Percentiles rank a stretch among this genome's conserved stretches.
Evolutionary conservation across 2,329 filamentous ascomycete genomes (phyloP).

Genomic region (Polytolypa hystricis): DNA sequence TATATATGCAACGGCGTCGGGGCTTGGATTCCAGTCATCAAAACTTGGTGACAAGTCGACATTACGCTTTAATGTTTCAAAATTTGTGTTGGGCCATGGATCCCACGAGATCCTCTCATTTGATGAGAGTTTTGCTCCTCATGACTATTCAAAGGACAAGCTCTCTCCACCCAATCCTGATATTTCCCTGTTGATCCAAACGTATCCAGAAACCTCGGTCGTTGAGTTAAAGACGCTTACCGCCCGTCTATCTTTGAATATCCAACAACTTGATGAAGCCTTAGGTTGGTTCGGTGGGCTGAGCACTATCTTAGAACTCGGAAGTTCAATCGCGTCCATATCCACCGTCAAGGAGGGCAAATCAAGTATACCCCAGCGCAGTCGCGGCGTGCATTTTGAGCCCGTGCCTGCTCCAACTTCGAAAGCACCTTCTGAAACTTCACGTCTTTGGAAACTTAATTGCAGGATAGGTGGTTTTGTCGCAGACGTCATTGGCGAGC

Average conservation of each 20-base stretch:
- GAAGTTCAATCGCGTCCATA: conserved; percentile 69
- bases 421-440: no score
- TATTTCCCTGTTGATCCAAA: conserved; percentile 27
- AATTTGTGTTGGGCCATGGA: conserved; percentile 38
- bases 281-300: conserved; percentile 83
- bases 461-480: conserved; percentile 63
- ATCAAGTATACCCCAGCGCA: conserved; percentile 20
- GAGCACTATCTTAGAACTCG: conserved; percentile 80
- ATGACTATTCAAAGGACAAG: conserved; percentile 34
- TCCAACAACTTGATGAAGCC: conserved; percentile 73
- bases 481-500: conserved; percentile 65
- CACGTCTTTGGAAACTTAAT: conserved; percentile 58
- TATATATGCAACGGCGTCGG: conserved; percentile 20
- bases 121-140: conserved; percentile 36
- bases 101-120: conserved; percentile 43
- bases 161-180: conserved; percentile 27
- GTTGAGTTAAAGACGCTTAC: conserved; percentile 65
- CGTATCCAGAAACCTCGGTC: conserved; percentile 21
- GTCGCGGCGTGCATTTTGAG: conserved; percentile 49
- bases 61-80: conserved; percentile 25
- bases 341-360: conserved; percentile 39
- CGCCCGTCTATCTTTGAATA: conserved; percentile 62
- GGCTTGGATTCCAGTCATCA: conserved; percentile 17
- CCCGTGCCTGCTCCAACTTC: conserved; percentile 22
- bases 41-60: conserved; percentile 15